Conservation (phyloP, 2,329 filamentous ascomycete genomes). For the Ceratocystiopsis brevicomis region DNA sequence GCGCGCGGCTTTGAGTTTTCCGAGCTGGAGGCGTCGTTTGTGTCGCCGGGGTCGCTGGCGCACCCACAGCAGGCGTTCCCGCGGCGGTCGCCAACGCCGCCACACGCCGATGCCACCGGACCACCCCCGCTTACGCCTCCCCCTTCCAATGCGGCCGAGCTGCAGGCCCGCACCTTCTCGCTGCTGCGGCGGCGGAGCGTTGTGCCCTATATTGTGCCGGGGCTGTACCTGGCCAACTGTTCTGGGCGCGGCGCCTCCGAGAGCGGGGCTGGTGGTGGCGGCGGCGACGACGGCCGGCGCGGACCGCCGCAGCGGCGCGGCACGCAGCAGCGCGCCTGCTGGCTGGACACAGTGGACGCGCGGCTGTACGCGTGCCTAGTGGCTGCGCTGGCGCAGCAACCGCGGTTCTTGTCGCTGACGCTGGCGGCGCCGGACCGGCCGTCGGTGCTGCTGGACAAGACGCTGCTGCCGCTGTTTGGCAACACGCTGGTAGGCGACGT, state of each 20-base stretch:
- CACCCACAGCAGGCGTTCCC: conserved; percentile 12
- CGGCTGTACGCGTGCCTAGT: conserved; percentile 44
- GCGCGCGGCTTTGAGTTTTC: conserved; percentile 72
- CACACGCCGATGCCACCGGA: too few species aligned
- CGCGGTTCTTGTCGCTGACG: conserved; percentile 54
- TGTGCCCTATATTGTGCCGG: conserved; percentile 47
- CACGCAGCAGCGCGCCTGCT: conserved; percentile 13
- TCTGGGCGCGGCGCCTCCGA: conserved; percentile 37
- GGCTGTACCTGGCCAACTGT: conserved; percentile 61
- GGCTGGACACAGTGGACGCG: conserved; percentile 42
- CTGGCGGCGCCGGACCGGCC: conserved; percentile 56
- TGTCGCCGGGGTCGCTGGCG: conserved; percentile 28
- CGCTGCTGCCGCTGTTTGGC: conserved; percentile 44
- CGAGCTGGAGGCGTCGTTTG: conserved; percentile 46
- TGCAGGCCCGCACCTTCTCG: conserved; percentile 67
- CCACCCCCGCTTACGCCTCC: conserved; percentile 47
- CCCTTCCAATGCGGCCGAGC: conserved; percentile 56
- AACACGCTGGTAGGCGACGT: conserved; percentile 60
- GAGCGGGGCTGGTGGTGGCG: not conserved
- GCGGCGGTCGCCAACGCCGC: conserved; percentile 6
- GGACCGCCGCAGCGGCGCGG: conserved; percentile 3
- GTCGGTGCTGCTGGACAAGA: conserved; percentile 52
- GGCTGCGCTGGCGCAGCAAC: conserved; percentile 37
- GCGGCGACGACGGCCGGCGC: conserved; percentile 15
- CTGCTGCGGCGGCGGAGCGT: conserved; percentile 66